These are phyloP conservation scores for Gamarada debralockiae DNA, from an alignment of 495 filamentous ascomycete species.

Conservation along the genomic window DNA sequence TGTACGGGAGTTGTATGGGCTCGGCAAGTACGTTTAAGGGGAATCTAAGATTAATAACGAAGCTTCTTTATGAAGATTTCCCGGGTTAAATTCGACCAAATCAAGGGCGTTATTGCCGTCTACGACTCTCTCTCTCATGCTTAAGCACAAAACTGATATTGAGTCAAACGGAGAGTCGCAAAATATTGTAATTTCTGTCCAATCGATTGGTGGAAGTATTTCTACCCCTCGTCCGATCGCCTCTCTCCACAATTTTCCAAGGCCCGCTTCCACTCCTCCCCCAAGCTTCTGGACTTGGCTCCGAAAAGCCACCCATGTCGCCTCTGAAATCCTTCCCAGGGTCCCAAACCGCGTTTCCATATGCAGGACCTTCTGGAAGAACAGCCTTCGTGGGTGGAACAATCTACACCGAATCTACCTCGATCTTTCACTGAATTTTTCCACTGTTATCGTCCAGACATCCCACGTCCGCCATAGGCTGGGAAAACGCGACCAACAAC, in stretches of 20 bases:
- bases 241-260: neutral
- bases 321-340: neutral
- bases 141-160: neutral
- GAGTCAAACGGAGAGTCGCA: neutral
- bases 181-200: neutral
- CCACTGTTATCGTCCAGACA: neutral
- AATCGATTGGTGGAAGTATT: neutral
- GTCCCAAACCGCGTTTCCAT: neutral
- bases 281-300: neutral
- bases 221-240: neutral
- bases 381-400: slow-evolving; percentile 17
- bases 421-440: slow-evolving; percentile 6
- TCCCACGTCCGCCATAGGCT: slow-evolving; percentile 11
- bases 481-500: slow-evolving; percentile 9
- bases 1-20: no score
- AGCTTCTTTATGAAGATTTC: no score
- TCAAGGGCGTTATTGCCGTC: neutral
- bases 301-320: neutral
- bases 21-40: no score
- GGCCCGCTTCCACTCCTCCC: neutral
- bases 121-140: neutral
- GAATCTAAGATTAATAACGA: no score
- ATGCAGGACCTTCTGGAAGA: neutral
- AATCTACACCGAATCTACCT: slow-evolving; percentile 13
- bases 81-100: no score